A percentile compares a stretch with the other conserved stretches of the same genome.
Conservation (phyloP, 495 filamentous ascomycete genomes). For the Cryomyces minteri region DNA sequence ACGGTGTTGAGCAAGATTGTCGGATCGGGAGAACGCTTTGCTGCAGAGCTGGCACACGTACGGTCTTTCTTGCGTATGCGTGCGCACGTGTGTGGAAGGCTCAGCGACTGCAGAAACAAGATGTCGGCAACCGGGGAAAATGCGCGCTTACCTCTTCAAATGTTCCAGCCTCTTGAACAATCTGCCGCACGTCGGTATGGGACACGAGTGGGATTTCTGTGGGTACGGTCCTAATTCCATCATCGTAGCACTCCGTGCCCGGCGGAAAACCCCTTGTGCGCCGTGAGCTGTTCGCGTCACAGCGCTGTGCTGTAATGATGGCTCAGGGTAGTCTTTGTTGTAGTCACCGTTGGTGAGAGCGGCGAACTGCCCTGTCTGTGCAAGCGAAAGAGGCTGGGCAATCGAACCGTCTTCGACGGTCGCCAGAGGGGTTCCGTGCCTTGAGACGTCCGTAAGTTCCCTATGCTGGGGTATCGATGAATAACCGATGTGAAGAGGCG, state of each 20-base stretch:
- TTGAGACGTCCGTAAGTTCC: constrained; percentile 65
- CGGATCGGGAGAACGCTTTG: constrained; percentile 95
- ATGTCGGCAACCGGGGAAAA: constrained; percentile 5
- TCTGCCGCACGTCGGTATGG: constrained; percentile 94
- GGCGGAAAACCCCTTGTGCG: constrained; percentile 52
- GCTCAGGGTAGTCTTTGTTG: constrained; percentile 25
- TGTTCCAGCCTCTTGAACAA: constrained; percentile 98
- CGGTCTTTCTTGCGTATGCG: constrained; percentile 96
- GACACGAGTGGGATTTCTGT: constrained; percentile 93
- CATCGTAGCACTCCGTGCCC: constrained; percentile 87
- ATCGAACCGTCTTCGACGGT: constrained; percentile 62
- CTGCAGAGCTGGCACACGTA: constrained; percentile 94
- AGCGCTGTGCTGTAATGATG: constrained; percentile 40
- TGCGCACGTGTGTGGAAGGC: constrained; percentile 77
- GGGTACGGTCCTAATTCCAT: constrained; percentile 95
- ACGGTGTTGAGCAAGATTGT: constrained; percentile 97
- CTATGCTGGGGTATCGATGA: constrained; percentile 49
- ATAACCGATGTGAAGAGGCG: constrained; percentile 35
- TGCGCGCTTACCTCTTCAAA: constrained; percentile 72
- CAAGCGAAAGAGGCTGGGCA: constrained; percentile 40
- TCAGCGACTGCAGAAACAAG: constrained; percentile 26
- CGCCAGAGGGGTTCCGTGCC: constrained; percentile 73
- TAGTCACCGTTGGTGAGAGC: constrained; percentile 46
- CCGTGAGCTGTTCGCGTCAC: constrained; percentile 31
- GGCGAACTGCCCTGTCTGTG: constrained; percentile 49